Evolutionary conservation across 495 filamentous ascomycete genomes (phyloP).

Genomic region (Choiromyces venosus): DNA sequence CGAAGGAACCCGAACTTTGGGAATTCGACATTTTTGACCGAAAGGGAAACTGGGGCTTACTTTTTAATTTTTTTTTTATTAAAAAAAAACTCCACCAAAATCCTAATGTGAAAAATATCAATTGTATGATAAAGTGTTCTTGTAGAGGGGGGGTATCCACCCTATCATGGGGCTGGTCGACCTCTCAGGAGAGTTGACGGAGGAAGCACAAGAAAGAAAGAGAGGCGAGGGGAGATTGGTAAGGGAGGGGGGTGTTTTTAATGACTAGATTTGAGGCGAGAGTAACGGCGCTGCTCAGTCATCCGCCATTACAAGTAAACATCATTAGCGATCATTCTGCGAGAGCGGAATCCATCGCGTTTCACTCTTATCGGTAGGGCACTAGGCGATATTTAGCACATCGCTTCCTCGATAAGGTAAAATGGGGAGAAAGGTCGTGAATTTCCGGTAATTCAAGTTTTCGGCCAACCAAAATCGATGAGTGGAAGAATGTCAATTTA

Average conservation of each 20-base stretch:
- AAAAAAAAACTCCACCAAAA: background rate
- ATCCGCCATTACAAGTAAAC: background rate
- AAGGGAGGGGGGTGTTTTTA: background rate
- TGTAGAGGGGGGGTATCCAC: background rate
- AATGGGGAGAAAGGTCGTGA: background rate
- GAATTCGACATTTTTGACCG: conserved; percentile 18
- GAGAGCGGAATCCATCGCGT: background rate
- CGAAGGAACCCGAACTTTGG: conserved; percentile 26
- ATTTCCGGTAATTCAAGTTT: background rate
- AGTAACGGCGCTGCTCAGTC: background rate
- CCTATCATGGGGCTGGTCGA: background rate
- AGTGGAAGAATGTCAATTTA: background rate
- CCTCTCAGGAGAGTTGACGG: background rate
- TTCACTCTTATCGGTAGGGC: background rate
- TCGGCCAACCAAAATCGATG: background rate
- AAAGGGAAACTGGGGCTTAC: background rate
- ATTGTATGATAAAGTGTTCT: background rate
- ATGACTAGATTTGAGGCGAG: background rate
- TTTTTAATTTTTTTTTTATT: background rate
- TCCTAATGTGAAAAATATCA: background rate
- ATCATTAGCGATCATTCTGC: background rate
- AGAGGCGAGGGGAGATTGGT: background rate
- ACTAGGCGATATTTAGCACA: background rate
- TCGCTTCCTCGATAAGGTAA: background rate
- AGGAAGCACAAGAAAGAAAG: background rate